phyloP scores from a whole-genome alignment of 2,329 filamentous ascomycete genomes.

The Talaromyces sp. region DNA sequence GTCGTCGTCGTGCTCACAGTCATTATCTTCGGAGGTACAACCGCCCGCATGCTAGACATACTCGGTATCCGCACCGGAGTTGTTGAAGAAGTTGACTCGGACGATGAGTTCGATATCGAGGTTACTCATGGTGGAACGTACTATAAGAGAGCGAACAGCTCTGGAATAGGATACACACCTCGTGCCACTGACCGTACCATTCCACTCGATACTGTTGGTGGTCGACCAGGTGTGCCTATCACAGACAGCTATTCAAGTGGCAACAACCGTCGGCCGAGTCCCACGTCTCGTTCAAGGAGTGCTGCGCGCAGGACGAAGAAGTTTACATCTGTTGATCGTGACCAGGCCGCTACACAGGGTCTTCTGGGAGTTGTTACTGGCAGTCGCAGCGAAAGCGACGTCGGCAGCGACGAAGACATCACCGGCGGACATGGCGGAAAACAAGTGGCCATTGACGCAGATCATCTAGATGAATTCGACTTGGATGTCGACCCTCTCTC shows the following conservation, averaged over 20 bases:
- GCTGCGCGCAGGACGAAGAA: slow-evolving; percentile 55
- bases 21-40: slow-evolving; percentile 98
- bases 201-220: slow-evolving; percentile 50
- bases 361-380: slow-evolving; percentile 46
- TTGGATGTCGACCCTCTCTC: slow-evolving; percentile 42
- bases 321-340: slow-evolving; percentile 44
- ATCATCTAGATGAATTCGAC: slow-evolving; percentile 38
- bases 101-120: slow-evolving; percentile 98
- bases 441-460: slow-evolving; percentile 30
- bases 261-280: slow-evolving; percentile 54
- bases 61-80: slow-evolving; percentile 94
- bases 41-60: slow-evolving; percentile 95
- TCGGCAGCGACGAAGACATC: slow-evolving; percentile 52
- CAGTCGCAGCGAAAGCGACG: slow-evolving; percentile 47
- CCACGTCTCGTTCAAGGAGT: slow-evolving; percentile 35
- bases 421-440: slow-evolving; percentile 41
- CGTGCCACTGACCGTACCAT: slow-evolving; percentile 62
- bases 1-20: slow-evolving; percentile 96
- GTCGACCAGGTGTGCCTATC: slow-evolving; percentile 33
- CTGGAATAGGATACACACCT: slow-evolving; percentile 74
- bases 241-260: slow-evolving; percentile 57
- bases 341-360: slow-evolving; percentile 49
- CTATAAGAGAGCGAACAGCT: slow-evolving; percentile 70
- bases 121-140: slow-evolving; percentile 69
- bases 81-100: slow-evolving; percentile 93